phyloP scores from a whole-genome alignment of 768 basidiomycete genomes.

The Trametes meyenii region DNA sequence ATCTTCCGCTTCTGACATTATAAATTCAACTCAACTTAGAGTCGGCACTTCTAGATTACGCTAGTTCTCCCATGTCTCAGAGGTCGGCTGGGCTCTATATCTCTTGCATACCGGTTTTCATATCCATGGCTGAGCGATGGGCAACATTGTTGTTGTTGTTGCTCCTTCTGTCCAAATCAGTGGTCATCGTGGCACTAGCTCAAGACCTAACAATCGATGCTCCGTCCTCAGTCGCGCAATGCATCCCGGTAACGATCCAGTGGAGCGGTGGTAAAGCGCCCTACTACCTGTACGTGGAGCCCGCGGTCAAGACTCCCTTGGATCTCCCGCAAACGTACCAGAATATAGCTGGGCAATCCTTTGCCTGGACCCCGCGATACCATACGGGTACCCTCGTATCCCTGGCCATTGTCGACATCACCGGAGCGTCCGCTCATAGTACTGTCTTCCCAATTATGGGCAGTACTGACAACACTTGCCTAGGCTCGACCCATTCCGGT shows the following conservation, averaged over 20 bases:
- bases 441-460: not conserved
- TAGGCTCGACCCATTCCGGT: not conserved
- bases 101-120: too few species aligned
- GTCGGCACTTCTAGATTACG: too few species aligned
- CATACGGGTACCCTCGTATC: not conserved
- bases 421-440: not conserved
- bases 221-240: not conserved
- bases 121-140: too few species aligned
- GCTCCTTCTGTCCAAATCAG: too few species aligned
- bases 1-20: too few species aligned
- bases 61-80: too few species aligned
- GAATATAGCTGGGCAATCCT: not conserved
- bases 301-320: not conserved
- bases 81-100: too few species aligned
- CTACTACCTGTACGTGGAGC: not conserved
- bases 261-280: not conserved
- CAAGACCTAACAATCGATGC: not conserved
- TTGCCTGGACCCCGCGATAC: not conserved
- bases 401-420: not conserved
- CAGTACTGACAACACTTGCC: not conserved
- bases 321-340: not conserved
- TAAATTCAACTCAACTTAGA: too few species aligned
- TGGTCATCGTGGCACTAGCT: not conserved
- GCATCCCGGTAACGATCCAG: not conserved
- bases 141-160: too few species aligned